These are phyloP conservation scores for Gossypium rotundifolium DNA, from an alignment of 345 rosid species.

Conservation along the genomic window DNA sequence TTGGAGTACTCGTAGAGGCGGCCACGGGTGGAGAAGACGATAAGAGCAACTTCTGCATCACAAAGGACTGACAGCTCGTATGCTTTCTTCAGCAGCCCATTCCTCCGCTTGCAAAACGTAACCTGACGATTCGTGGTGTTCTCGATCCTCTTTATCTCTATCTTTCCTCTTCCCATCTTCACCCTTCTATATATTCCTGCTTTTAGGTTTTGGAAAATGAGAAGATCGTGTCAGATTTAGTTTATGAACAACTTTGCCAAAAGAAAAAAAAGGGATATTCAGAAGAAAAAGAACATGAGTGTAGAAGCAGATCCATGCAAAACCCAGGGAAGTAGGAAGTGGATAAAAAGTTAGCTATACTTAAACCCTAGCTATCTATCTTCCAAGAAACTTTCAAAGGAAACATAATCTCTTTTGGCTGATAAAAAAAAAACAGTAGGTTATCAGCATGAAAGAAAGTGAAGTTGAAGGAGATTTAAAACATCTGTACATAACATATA, in stretches of 20 bases:
- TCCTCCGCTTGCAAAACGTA: slow-evolving; percentile 94
- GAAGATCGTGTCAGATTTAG: not conserved
- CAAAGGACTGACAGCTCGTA: slow-evolving; percentile 84
- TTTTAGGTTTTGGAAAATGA: not conserved
- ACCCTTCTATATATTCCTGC: not conserved
- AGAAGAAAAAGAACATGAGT: not conserved
- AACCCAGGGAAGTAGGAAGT: not conserved
- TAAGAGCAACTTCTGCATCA: slow-evolving; percentile 87
- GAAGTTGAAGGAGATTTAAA: not conserved
- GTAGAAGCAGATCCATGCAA: slow-evolving; percentile 8
- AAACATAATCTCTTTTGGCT: not conserved
- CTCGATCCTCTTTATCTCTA: slow-evolving; percentile 95
- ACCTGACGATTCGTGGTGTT: slow-evolving; percentile 92
- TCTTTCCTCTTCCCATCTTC: slow-evolving; percentile 94
- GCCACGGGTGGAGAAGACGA: slow-evolving; percentile 93
- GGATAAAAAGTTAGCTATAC: not conserved
- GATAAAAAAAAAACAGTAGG: not conserved
- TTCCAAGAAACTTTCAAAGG: not conserved
- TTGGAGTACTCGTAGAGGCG: slow-evolving; percentile 94
- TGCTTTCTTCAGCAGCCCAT: slow-evolving; percentile 87
- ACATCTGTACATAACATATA: not conserved
- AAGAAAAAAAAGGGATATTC: not conserved
- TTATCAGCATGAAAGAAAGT: not conserved
- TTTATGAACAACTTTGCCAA: not conserved
- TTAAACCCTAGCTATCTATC: not conserved